Percentiles rank a stretch among this genome's conserved stretches.
Evolutionary conservation across 768 basidiomycete genomes (phyloP).

Genomic region (Suillus sp.): DNA sequence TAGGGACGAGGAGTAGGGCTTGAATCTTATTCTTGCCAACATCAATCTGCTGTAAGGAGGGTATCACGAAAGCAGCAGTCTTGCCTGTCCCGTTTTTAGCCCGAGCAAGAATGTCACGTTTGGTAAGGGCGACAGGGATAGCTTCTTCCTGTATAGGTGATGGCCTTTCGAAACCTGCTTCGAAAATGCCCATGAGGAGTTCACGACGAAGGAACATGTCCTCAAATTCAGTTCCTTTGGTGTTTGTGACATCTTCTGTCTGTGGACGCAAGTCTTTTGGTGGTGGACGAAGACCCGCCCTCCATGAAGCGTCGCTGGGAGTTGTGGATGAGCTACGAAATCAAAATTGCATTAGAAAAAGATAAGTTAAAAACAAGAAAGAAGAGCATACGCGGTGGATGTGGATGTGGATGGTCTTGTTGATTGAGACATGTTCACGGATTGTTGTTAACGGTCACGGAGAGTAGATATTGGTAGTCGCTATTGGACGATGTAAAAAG

Average conservation of each 20-base stretch:
- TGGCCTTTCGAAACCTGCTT: conserved; percentile 95
- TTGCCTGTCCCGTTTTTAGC: conserved; percentile 98
- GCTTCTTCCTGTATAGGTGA: conserved; percentile 99
- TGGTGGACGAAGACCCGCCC: conserved; percentile 75
- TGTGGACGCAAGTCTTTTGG: conserved; percentile 93
- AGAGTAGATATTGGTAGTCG: conserved; percentile 17
- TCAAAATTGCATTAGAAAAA: background rate
- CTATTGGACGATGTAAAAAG: conserved; percentile 18
- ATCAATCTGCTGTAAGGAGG: conserved; percentile 92
- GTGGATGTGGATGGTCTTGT: conserved; percentile 35
- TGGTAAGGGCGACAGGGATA: conserved; percentile 91
- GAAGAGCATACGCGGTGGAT: conserved; percentile 20
- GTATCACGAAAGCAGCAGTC: conserved; percentile 99
- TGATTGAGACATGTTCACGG: conserved; percentile 33
- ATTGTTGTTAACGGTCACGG: conserved; percentile 15
- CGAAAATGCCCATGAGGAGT: conserved; percentile 99
- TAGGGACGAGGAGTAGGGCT: conserved; percentile 94
- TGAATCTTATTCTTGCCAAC: conserved; percentile 85
- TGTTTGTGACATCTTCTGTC: conserved; percentile 95
- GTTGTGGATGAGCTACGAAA: conserved; percentile 28
- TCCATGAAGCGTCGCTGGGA: conserved; percentile 56
- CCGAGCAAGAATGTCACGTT: conserved; percentile 92
- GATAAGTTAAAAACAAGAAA: conserved; percentile 12
- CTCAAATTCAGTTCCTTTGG: conserved; percentile 94
- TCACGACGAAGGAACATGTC: conserved; percentile 91